phyloP scores from a whole-genome alignment of 148 eudicot genomes.

The Salicornia ramosissima region DNA sequence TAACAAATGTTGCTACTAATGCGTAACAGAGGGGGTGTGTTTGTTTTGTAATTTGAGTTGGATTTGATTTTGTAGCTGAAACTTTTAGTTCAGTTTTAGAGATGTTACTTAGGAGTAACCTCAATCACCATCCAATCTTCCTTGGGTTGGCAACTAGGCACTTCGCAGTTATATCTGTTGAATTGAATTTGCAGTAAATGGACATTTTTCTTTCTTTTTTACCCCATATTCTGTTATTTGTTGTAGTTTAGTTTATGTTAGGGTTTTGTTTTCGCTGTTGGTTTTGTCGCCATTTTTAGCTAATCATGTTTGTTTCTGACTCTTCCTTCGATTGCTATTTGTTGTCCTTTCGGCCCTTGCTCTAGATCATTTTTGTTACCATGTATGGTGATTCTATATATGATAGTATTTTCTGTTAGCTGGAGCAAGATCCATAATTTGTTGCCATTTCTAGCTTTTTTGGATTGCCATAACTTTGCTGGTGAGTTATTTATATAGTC shows the following conservation, averaged over 20 bases:
- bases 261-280: not conserved
- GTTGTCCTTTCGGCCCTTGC: not conserved
- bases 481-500: not conserved
- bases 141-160: not conserved
- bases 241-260: not conserved
- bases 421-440: constrained; percentile 5
- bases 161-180: too few species aligned
- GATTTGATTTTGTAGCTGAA: not conserved
- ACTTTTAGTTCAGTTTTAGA: too few species aligned
- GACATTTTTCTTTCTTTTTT: not conserved
- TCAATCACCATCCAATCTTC: too few species aligned
- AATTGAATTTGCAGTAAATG: constrained; percentile 8
- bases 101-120: too few species aligned
- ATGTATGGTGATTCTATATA: not conserved
- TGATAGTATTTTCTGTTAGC: not conserved
- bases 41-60: not conserved
- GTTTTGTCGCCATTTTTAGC: not conserved
- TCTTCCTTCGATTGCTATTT: constrained; percentile 3
- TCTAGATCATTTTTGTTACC: not conserved
- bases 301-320: not conserved
- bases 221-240: not conserved
- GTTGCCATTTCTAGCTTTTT: constrained; percentile 3
- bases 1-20: too few species aligned
- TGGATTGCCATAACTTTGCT: not conserved
- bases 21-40: too few species aligned